These are phyloP conservation scores for Hemileccinum rubropunctum DNA, from an alignment of 768 basidiomycete genomes.

Conservation along the genomic window DNA sequence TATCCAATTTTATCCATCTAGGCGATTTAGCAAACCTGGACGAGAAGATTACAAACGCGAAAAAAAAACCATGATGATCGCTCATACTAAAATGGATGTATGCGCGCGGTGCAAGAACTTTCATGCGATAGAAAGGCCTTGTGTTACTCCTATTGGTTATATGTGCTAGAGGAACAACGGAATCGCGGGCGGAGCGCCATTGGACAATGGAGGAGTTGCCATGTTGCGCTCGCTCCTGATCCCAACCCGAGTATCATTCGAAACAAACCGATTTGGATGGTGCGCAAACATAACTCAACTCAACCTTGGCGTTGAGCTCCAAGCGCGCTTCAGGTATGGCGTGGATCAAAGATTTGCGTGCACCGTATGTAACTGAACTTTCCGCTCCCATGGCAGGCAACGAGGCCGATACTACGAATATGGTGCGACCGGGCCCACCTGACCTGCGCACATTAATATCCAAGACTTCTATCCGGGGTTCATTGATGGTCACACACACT, in stretches of 20 bases:
- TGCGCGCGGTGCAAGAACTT: background rate
- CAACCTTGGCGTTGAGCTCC: background rate
- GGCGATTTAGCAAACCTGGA: background rate
- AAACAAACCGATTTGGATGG: background rate
- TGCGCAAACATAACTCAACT: background rate
- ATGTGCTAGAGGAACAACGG: background rate
- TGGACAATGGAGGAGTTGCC: background rate
- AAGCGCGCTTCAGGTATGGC: constrained; percentile 9
- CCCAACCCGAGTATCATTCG: background rate
- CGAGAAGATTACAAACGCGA: background rate
- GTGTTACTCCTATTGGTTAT: background rate
- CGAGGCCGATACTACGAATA: background rate
- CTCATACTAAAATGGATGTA: background rate
- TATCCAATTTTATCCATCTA: background rate
- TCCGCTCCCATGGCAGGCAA: background rate
- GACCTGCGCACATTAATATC: background rate
- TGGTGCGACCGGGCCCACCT: background rate
- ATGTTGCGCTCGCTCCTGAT: constrained; percentile 2
- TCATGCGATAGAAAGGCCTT: background rate
- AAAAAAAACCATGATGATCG: background rate
- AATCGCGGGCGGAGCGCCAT: background rate
- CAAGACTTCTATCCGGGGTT: constrained; percentile 9
- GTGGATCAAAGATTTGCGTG: background rate
- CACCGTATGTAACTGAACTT: background rate
- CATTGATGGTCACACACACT: constrained; percentile 8